Evolutionary conservation across 2,329 filamentous ascomycete species (phyloP).

Genomic region (Aspergillus sp.): DNA sequence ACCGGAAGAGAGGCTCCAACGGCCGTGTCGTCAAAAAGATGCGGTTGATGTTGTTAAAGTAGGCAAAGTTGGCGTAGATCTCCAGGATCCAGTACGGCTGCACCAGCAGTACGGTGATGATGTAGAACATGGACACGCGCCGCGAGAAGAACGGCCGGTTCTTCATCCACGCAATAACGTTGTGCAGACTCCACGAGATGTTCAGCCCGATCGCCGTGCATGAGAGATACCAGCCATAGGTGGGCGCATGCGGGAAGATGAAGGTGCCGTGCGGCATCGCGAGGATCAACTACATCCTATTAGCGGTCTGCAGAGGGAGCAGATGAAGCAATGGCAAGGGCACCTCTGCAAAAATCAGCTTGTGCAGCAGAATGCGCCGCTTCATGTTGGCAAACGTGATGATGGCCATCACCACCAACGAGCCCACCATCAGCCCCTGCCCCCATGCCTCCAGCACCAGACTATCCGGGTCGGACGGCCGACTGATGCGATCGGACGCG

Average conservation of each 20-base stretch:
- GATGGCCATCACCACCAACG: conserved; percentile 49
- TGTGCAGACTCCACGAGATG: conserved; percentile 64
- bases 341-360: conserved; percentile 52
- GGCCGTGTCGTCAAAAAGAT: conserved; percentile 58
- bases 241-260: conserved; percentile 55
- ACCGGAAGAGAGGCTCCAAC: conserved; percentile 60
- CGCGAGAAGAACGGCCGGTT: conserved; percentile 59
- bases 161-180: conserved; percentile 68
- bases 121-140: conserved; percentile 55
- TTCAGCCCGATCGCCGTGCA: conserved; percentile 61
- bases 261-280: conserved; percentile 60
- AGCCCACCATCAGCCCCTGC: conserved; percentile 51
- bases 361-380: conserved; percentile 48
- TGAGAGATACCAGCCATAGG: conserved; percentile 65
- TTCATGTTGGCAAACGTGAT: conserved; percentile 54
- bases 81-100: conserved; percentile 66
- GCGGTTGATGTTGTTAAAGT: conserved; percentile 56
- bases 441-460: conserved; percentile 49
- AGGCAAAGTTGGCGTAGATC: conserved; percentile 65
- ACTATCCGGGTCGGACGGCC: conserved; percentile 30
- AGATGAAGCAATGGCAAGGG: background rate
- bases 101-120: conserved; percentile 57
- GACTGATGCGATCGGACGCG: conserved; percentile 12
- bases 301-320: background rate
- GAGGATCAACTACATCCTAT: conserved; percentile 48